Evolutionary conservation across 108 stramenopile species (phyloP), one percentile per base, ranked within the genome.

Genomic region (Discostella pseudostelligera): DNA sequence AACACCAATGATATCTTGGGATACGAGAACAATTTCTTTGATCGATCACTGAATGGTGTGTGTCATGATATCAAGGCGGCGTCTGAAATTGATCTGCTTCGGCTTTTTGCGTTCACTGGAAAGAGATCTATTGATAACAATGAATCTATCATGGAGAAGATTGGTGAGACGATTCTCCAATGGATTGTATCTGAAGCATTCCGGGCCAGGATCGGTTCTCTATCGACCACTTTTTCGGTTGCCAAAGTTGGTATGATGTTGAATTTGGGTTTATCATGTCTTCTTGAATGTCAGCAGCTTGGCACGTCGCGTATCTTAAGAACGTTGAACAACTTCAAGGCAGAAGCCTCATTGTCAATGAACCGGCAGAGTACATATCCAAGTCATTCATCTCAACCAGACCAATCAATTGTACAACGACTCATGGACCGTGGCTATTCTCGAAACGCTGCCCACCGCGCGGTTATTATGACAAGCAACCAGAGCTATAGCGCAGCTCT

Each of bases 391-490:
- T 36, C 39, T 26, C 47, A 77, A 28, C 68, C 78, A 26, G 74
- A 63, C 53, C 62, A 19, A 49, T 19, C 55, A 47, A 63, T 86
- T 59, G 79, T 79, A 0, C 60, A 58, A 17, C 55, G 70, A 45
- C 74, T 86, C 10, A 39, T 65, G 44, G 66, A 68, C n/a, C 72
- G 83, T 44, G 91, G 91, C 8, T 92, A 89, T 64, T 62, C 61
- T 9, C 71, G 72, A 36, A 87, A 87, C 73, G 89, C 79, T 19
- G 82, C 92, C 8, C 74, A 70, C 28, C 74, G 92, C 28, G 84
- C 92, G 36, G 81, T 79, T 19, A 72, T 76, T 2, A 81, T 74
- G 74, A 87, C 83, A 19, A 61, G 59, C 46, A 91, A 89, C 53
- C 62, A 71, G 24, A 67, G 83, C 20, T 82, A 80, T 48, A 70